These are phyloP conservation scores for Jacaranda copaia DNA, from an alignment of 257 asterid genomes.

Conservation along the genomic window DNA sequence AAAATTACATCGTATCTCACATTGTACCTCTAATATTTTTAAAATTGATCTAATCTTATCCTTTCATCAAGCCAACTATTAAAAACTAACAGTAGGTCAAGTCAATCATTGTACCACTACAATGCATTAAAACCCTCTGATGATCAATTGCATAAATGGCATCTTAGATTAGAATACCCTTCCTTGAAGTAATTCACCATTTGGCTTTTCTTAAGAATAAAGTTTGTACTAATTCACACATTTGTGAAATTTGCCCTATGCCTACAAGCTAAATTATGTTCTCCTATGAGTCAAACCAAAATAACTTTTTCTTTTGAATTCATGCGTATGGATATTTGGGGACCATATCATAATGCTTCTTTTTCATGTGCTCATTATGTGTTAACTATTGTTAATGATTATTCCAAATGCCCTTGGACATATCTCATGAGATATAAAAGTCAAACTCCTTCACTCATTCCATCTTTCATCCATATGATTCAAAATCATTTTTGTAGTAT, in stretches of 20 bases:
- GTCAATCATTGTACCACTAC: too few species aligned
- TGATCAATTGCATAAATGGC: neutral
- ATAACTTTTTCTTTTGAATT: neutral
- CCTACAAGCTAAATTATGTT: neutral
- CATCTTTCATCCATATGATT: neutral
- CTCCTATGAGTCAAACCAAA: neutral
- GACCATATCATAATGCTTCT: neutral
- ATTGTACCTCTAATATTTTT: too few species aligned
- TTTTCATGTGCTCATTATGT: too few species aligned
- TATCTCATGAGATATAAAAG: too few species aligned
- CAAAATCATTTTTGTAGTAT: too few species aligned
- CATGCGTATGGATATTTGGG: neutral
- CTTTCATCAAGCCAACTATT: too few species aligned
- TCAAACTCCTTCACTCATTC: neutral
- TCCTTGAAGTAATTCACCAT: neutral
- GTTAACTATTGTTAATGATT: neutral
- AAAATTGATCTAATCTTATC: too few species aligned
- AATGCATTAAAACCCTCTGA: too few species aligned
- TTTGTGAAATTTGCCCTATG: neutral
- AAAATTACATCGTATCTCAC: too few species aligned
- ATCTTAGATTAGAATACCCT: neutral
- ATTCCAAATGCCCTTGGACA: neutral
- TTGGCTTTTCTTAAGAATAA: too few species aligned
- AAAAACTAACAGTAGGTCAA: too few species aligned
- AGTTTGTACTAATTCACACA: too few species aligned